Evolutionary conservation across 306 rosid genomes (phyloP), one percentile per base, ranked within the genome.

Genomic region (Quercus agrifolia): DNA sequence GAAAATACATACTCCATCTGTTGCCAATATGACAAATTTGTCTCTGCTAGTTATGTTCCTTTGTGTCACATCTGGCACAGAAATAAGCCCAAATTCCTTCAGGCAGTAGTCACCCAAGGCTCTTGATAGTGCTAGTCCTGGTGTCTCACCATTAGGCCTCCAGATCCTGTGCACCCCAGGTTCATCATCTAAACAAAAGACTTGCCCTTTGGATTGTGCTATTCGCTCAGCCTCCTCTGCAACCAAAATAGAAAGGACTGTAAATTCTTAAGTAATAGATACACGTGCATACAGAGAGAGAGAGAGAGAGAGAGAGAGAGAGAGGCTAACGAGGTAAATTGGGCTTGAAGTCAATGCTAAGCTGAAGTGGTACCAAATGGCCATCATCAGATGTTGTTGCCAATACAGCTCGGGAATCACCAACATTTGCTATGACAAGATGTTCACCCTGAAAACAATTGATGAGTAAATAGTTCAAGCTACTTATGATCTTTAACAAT

Each of bases 391-490:
- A 78, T 70, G 83, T 77, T 17, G 92, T 82, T 49, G 92, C 95
- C 74, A 92, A 85, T 2, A 92, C 93, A 31, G 94, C 92, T 73
- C 97, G 83, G 41, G 93, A 90, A 74, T 92, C 97, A n/a, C 97
- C 97, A 19, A 86, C 73, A 52, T 92, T 90, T 79, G 93, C 92
- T 56, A 85, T 59, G n/a, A 85, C 75, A 59, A 92, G 95, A 51
- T 85, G 59, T 54, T 89, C 88, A 17, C 92, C 95, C 97, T 92
- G 86, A 72, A 75, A 67, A 84, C 27, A 35, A 57, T 59, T 46
- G 21, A 15, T 51, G 35, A 13, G 35, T 68, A 61, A 20, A 66
- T 38, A 79, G 58, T 44, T 84, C 19, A 79, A 63, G 13, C 62
- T 44, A 69, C 78, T 77, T 75, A 17, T 46, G 20, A 61, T 21